Conservation (phyloP, 495 filamentous ascomycete species). For the Aspergillus haitiensis region DNA sequence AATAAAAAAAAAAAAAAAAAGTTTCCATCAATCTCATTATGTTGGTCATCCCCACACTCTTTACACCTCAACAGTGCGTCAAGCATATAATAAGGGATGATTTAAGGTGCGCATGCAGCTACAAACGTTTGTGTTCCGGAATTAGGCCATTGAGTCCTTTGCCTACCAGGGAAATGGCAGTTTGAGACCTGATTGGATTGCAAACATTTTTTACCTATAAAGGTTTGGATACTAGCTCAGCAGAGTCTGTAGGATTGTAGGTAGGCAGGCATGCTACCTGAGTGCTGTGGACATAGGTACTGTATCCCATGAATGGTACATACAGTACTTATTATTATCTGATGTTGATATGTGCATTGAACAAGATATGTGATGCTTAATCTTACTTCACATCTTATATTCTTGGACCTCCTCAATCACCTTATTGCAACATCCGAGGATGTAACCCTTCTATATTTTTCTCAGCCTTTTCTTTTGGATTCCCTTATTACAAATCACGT, state of each 20-base stretch:
- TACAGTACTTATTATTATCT: not conserved
- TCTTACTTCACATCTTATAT: slow-evolving; percentile 3
- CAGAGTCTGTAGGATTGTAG: not conserved
- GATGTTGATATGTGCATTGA: slow-evolving; percentile 17
- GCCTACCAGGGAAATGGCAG: slow-evolving; percentile 10
- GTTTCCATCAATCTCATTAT: not conserved
- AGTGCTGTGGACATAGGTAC: too few species aligned
- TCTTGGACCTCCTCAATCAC: not conserved
- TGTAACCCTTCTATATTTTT: not conserved
- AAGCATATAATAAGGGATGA: slow-evolving; percentile 7
- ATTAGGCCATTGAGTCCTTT: slow-evolving; percentile 10
- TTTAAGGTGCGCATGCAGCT: slow-evolving; percentile 5
- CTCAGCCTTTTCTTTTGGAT: not conserved
- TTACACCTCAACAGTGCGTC: slow-evolving; percentile 4
- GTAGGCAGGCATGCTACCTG: too few species aligned
- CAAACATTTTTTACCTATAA: slow-evolving; percentile 18
- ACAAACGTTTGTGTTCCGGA: slow-evolving; percentile 9
- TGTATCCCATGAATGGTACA: slow-evolving; percentile 23
- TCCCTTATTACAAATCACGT: slow-evolving; percentile 9
- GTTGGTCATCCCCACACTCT: slow-evolving; percentile 6
- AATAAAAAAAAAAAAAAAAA: slow-evolving; percentile 2
- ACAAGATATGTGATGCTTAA: slow-evolving; percentile 22
- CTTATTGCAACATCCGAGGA: not conserved
- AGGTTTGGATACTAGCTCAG: slow-evolving; percentile 15
- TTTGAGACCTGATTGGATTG: slow-evolving; percentile 20